Conservation (phyloP, 768 basidiomycete species). For the Cystofilobasidium bisporidii region DNA sequence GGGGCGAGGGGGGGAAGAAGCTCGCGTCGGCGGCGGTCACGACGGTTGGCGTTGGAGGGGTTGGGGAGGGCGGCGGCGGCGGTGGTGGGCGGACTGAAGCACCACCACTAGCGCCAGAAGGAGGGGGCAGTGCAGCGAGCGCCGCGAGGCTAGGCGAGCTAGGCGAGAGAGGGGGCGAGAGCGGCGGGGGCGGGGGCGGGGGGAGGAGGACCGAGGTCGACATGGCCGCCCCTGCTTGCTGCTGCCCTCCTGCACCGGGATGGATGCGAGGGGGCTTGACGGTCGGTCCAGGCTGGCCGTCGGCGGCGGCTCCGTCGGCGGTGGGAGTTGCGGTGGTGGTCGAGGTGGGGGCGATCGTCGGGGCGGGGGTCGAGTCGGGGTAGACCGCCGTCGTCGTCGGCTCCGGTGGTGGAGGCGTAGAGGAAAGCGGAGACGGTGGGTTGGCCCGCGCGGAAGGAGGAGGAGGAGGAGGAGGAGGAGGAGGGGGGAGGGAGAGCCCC, state of each 20-base stretch:
- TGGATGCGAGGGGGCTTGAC: background rate
- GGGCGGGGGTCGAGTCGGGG: too few species aligned
- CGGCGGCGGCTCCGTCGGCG: too few species aligned
- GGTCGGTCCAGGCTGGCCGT: too few species aligned
- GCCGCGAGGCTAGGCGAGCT: background rate
- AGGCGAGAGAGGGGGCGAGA: background rate
- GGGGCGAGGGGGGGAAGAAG: constrained; percentile 1
- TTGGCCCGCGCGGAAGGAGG: too few species aligned
- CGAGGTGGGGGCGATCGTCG: too few species aligned
- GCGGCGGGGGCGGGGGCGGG: too few species aligned
- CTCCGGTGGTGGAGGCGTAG: too few species aligned
- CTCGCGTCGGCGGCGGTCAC: background rate
- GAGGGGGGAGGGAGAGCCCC: too few species aligned
- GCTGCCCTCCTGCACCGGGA: background rate
- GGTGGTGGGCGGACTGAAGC: background rate
- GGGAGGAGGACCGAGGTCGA: background rate
- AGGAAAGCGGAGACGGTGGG: too few species aligned
- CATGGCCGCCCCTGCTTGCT: background rate
- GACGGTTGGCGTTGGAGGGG: background rate
- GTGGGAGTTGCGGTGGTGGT: too few species aligned
- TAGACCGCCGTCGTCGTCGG: too few species aligned
- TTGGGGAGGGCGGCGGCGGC: constrained; percentile 4
- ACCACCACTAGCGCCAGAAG: background rate
- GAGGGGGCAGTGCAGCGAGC: constrained; percentile 1
- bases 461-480: too few species aligned